A percentile compares a stretch with the other conserved stretches of the same genome.
phyloP scores from a whole-genome alignment of 192 early-diverging fungal species.

The Coemansia pectinata region DNA sequence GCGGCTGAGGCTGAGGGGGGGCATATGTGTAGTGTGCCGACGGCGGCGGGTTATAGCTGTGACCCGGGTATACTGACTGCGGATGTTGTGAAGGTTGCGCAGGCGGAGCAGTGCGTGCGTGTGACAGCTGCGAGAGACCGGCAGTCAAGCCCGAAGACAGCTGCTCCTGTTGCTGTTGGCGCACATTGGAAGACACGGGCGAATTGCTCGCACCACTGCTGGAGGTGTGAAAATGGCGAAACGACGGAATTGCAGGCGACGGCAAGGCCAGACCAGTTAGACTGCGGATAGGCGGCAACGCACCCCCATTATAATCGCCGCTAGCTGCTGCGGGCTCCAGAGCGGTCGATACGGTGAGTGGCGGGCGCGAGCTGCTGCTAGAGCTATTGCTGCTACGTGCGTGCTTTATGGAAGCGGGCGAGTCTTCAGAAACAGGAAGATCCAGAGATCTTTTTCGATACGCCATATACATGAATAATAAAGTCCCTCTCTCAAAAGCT shows the following conservation, averaged over 20 bases:
- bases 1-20: not conserved
- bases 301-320: not conserved
- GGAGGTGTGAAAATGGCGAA: conserved; percentile 2
- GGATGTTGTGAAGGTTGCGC: conserved; percentile 1
- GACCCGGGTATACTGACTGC: not conserved
- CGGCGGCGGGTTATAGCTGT: not conserved
- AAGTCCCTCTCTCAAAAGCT: not conserved
- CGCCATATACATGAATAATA: conserved; percentile 46
- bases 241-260: not conserved
- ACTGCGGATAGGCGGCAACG: conserved; percentile 47
- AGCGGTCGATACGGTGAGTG: not conserved
- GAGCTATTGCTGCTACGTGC: conserved; percentile 14
- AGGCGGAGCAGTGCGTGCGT: not conserved
- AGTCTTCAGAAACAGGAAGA: conserved; percentile 24
- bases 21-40: conserved; percentile 1
- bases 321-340: not conserved
- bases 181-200: not conserved
- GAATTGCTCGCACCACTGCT: not conserved
- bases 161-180: not conserved
- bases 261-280: conserved; percentile 10
- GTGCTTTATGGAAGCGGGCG: conserved; percentile 23
- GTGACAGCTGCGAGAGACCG: not conserved
- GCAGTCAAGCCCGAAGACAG: not conserved
- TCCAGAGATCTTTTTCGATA: conserved; percentile 53
- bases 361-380: not conserved